Base-by-base conservation (phyloP, 768 basidiomycete genomes). In the Sporobolomyces phaffii region DNA sequence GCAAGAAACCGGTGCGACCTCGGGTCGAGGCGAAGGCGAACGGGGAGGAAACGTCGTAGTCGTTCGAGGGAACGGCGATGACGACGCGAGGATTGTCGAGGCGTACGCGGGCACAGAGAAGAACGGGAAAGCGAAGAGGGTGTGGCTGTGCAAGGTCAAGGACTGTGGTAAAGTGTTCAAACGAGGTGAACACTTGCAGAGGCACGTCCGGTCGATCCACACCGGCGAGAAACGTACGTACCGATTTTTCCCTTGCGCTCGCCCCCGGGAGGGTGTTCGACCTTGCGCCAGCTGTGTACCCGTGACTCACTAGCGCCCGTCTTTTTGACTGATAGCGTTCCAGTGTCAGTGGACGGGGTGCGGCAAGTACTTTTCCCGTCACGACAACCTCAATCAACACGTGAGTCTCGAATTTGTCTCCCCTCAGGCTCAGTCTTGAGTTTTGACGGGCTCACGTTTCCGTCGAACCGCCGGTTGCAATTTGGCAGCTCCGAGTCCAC, bases 111-210 rank as follows among this genome's bases (percentile, higher is more conserved):
- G 71, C 72, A 20, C 11, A 10, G 44, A 45, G 24, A 73, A 73
- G 64, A 62, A 70, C 38, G 72, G 72, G 29, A 63, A 54, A 58
- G 43, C 54, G 8, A 68, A 67, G 60, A 74, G 68, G 69, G 38
- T 68, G 29, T 71, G 66, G 50, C 24, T 71, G 3, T 73, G 66
- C 58, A 57, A 62, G 36, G 89, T 91, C 31, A 82, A 83, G 20
- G 90, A 86, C 8, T 93, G 91, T 77, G 87, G 87, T 47, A 91
- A 91, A 79, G 88, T 86, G 73, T 93, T 94, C 78, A 86, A 87
- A 40, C 82, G 91, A 34, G 87, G 87, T 26, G 91, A 94, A 78
- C 91, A 94, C 77, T 79, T 94, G 69, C 92, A 92, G 81, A 81
- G 91, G 69, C 91, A 93, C 77, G 83, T 92, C 44, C 79, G 89